Base-by-base conservation (phyloP, 2,329 filamentous ascomycete genomes). In the Hypoxylon sp. region DNA sequence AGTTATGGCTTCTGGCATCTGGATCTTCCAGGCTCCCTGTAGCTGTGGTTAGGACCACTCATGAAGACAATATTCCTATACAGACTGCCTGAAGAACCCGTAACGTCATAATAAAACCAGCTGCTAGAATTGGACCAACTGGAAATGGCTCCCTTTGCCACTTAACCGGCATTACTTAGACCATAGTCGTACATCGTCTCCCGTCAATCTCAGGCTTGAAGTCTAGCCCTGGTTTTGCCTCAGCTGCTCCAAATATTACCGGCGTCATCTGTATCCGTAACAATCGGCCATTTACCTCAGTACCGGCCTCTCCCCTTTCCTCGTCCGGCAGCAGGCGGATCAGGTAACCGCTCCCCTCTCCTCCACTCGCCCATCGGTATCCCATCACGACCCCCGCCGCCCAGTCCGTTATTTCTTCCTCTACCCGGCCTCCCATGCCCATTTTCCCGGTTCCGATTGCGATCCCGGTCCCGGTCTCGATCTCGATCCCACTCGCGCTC, bases 311-410 rank as follows among this genome's bases (percentile, higher is more conserved):
- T 73, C 59, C 78, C 77, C 72, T 81, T 81, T 67, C 84, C 75
- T 27, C 81, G 75, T 63, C 46, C 54, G 8, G 53, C 55, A 18
- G 67, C 67, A 37, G 77, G 77, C 26, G 77, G 78, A 29, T 86
- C 81, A 1, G 87, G 87, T 46, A 88, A 69, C 51, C 78, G 79
- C 69, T 89, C 87, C 0, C 88, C 88, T 64, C 87, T 81, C 62
- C 84, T 81, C 87, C 87, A 90, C 67, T 89, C 87, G 1, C 87
- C 87, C 38, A 73, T 73, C 0, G 84, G 81, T 3, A 81, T 76
- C 17, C 67, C 71, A 54, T 73, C 77, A 37, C 73, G 73, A 69
- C 77, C 75, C 48, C 72, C 71, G 69, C 77, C 75, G 48, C 72
- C 71, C 60, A 68, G 73, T 8, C 69, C 70, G 15, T 67, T 71